Conservation (phyloP, 768 basidiomycete genomes). For the Rhizopogon salebrosus region DNA sequence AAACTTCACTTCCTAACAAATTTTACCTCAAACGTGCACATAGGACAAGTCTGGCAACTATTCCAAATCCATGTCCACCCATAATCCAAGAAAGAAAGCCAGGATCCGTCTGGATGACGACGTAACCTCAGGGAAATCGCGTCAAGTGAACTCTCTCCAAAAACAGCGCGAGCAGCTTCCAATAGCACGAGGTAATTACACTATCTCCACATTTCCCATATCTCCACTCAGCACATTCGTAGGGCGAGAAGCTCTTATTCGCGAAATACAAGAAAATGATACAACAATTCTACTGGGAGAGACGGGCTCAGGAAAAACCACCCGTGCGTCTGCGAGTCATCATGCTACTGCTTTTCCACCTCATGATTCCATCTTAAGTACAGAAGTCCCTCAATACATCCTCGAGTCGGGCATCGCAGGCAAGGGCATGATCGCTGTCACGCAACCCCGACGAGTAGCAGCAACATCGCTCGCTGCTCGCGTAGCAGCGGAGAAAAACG, state of each 20-base stretch:
- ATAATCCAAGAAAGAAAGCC: constrained; percentile 22
- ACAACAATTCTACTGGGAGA: constrained; percentile 90
- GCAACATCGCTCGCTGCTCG: constrained; percentile 91
- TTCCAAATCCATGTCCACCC: constrained; percentile 12
- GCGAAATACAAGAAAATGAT: constrained; percentile 71
- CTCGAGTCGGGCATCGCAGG: constrained; percentile 75
- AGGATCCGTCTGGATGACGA: constrained; percentile 18
- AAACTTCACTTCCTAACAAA: too few species aligned
- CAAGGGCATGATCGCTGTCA: constrained; percentile 79
- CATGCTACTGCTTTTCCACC: neutral
- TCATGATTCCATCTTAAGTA: constrained; percentile 18
- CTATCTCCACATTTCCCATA: neutral
- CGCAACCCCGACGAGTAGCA: constrained; percentile 93
- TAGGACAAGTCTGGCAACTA: neutral
- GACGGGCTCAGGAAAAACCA: constrained; percentile 98
- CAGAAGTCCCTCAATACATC: constrained; percentile 96
- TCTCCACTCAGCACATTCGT: neutral
- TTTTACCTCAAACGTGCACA: neutral
- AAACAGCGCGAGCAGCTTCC: constrained; percentile 70
- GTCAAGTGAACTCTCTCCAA: constrained; percentile 32
- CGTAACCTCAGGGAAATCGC: constrained; percentile 10
- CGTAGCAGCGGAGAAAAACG: constrained; percentile 81
- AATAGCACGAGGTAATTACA: constrained; percentile 63
- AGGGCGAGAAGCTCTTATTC: constrained; percentile 75
- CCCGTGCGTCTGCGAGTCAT: constrained; percentile 60